Evolutionary conservation across 164 flowering plant genomes (phyloP).

Genomic region (Aristolochia contorta): DNA sequence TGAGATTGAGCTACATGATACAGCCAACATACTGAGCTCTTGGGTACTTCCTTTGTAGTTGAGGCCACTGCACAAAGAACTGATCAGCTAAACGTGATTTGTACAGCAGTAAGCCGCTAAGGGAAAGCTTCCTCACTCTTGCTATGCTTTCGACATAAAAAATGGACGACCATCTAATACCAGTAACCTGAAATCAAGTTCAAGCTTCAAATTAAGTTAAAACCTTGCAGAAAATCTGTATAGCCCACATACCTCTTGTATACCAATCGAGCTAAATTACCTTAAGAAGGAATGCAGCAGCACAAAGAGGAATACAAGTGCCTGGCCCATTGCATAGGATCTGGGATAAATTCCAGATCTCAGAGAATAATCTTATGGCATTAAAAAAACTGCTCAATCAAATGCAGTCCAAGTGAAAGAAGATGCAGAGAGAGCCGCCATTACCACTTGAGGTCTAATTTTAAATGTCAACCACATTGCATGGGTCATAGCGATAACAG

Average conservation of each 20-base stretch:
- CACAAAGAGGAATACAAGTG: slow-evolving; percentile 84
- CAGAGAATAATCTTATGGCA: background rate
- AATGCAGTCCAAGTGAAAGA: background rate
- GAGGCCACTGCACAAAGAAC: slow-evolving; percentile 92
- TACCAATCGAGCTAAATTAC: slow-evolving; percentile 15
- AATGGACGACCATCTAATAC: slow-evolving; percentile 73
- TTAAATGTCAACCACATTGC: slow-evolving; percentile 70
- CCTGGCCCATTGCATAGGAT: slow-evolving; percentile 97
- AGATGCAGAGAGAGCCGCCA: slow-evolving; percentile 3
- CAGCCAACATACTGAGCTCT: slow-evolving; percentile 69
- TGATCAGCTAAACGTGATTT: slow-evolving; percentile 75
- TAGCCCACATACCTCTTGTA: background rate
- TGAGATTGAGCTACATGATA: slow-evolving; percentile 36
- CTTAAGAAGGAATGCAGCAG: slow-evolving; percentile 77
- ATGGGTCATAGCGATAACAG: slow-evolving; percentile 68
- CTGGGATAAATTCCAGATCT: slow-evolving; percentile 23
- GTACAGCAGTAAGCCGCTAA: slow-evolving; percentile 86
- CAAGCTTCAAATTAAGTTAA: background rate
- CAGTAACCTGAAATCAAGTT: slow-evolving; percentile 50
- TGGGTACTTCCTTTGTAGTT: slow-evolving; percentile 61
- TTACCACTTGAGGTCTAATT: slow-evolving; percentile 90
- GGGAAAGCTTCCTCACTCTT: slow-evolving; percentile 71
- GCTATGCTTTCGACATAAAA: slow-evolving; percentile 90
- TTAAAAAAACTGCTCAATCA: background rate
- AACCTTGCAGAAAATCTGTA: background rate